Percentiles rank a stretch among this genome's conserved stretches.
Evolutionary conservation across 139 green algal genomes (phyloP).

Genomic region (Ettlia oleoabundans): DNA sequence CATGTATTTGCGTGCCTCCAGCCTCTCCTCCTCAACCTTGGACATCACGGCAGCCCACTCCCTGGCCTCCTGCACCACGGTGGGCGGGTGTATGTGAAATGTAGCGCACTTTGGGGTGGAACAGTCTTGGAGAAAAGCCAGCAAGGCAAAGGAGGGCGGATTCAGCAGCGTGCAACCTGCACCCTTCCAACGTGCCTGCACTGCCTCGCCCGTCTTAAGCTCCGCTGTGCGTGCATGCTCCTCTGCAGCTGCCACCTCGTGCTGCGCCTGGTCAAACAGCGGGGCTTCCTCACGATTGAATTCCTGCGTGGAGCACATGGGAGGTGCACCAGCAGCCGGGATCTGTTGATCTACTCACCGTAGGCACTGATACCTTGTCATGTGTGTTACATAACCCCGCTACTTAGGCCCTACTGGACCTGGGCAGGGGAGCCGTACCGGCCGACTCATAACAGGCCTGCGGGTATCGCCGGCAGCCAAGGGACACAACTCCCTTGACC

Average conservation of each 20-base stretch:
- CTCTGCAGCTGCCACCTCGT: not conserved
- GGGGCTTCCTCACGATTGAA: not conserved
- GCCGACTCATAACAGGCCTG: too few species aligned
- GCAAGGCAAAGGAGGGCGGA: too few species aligned
- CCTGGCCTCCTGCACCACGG: conserved; percentile 2
- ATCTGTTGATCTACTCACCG: too few species aligned
- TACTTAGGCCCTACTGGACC: too few species aligned
- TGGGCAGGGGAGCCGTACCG: too few species aligned
- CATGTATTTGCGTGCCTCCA: not conserved
- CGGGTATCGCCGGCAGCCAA: too few species aligned
- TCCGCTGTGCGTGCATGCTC: conserved; percentile 2
- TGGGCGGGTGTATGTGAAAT: not conserved
- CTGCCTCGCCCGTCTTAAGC: conserved; percentile 19
- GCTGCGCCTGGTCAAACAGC: conserved; percentile 2
- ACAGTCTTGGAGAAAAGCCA: too few species aligned
- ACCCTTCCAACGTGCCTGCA: not conserved
- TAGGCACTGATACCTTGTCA: too few species aligned
- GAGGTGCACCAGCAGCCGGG: not conserved
- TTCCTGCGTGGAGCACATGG: not conserved
- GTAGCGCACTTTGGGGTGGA: not conserved
- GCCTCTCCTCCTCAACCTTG: not conserved
- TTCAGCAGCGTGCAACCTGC: not conserved
- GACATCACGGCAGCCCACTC: conserved; percentile 1
- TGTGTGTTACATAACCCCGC: too few species aligned
- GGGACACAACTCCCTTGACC: too few species aligned